Conservation (phyloP, 495 filamentous ascomycete species). For the Lepidopterella palustris region DNA sequence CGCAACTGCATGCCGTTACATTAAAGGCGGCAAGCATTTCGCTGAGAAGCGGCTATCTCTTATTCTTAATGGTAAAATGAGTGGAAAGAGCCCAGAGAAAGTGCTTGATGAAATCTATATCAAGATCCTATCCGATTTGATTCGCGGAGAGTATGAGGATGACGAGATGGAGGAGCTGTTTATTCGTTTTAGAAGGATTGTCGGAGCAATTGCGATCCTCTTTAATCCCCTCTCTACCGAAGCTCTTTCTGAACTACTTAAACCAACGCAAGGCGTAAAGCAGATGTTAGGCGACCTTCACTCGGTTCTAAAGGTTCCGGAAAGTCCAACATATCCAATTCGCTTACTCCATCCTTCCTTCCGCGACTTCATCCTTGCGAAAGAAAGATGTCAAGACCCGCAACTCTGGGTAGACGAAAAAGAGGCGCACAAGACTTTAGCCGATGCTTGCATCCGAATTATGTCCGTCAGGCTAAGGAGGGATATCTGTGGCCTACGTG, state of each 20-base stretch:
- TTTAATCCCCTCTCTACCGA: constrained; percentile 28
- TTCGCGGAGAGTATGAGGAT: constrained; percentile 9
- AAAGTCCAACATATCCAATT: constrained; percentile 27
- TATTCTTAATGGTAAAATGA: not conserved
- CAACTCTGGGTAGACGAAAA: constrained; percentile 39
- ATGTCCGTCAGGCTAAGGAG: constrained; percentile 27
- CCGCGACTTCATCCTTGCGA: constrained; percentile 43
- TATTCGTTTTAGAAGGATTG: constrained; percentile 23
- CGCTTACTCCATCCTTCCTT: constrained; percentile 44
- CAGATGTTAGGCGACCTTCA: constrained; percentile 27
- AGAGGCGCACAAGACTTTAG: constrained; percentile 32
- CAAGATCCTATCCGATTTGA: constrained; percentile 9
- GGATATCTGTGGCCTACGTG: constrained; percentile 38
- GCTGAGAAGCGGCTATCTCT: not conserved
- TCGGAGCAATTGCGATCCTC: constrained; percentile 30
- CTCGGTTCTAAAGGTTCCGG: constrained; percentile 36
- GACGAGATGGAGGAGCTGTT: constrained; percentile 3
- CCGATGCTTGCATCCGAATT: constrained; percentile 29
- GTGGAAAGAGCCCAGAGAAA: not conserved
- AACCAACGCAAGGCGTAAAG: constrained; percentile 7
- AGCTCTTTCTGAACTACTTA: constrained; percentile 26
- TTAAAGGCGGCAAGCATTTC: not conserved
- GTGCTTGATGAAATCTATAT: constrained; percentile 22
- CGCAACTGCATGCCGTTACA: constrained; percentile 18
- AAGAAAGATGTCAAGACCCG: constrained; percentile 16